Evolutionary conservation across 805 yeast species (phyloP), one percentile per base, ranked within the genome.

Genomic region (Candida succiphila): DNA sequence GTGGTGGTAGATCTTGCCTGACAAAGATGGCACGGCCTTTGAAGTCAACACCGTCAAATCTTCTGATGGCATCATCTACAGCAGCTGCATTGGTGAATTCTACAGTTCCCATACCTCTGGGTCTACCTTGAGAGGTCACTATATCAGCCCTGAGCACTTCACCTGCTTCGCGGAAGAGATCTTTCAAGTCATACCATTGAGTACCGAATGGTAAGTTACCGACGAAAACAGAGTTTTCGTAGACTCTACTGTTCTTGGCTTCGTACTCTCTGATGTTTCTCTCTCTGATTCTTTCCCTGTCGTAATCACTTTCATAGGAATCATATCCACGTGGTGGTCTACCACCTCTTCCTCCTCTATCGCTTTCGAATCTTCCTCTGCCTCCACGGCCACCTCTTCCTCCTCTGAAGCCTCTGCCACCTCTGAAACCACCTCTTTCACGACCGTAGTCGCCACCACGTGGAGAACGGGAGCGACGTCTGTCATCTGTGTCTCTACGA

Each of bases 41-140:
- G 41, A 77, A 71, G 24, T 62, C 64, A 21, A 76, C 65, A 49
- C 83, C 78, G 57, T 83, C 81, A 47, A 67, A 79, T 45, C 72
- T 65, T 34, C 65, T 59, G 46, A 87, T 84, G 10, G 96, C 96
- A 17, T 61, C 66, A 30, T 65, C 67, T 5, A 85, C 95, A 36
- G 75, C 80, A 14, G 69, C 77, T 38, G 66, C 65, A 37, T 63
- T 63, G 10, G 75, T 63, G 48, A 79, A 88, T 56, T 87, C 96
- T 27, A 87, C 95, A 17, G 95, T 84, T 27, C 88, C 89, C 89
- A 80, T 81, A 41, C 94, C 94, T 59, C 89, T 68, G 50, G 86
- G 79, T 48, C 80, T 80, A 36, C 94, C 94, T 45, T 78, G 73
- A 39, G 73, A 68, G 3, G 78, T 76, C 29, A 86, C 79, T 34